A percentile compares a stretch with the other conserved stretches of the same genome.
Conservation (phyloP, 1,284 basidiomycete genomes). For the Thelephora terrestris region DNA sequence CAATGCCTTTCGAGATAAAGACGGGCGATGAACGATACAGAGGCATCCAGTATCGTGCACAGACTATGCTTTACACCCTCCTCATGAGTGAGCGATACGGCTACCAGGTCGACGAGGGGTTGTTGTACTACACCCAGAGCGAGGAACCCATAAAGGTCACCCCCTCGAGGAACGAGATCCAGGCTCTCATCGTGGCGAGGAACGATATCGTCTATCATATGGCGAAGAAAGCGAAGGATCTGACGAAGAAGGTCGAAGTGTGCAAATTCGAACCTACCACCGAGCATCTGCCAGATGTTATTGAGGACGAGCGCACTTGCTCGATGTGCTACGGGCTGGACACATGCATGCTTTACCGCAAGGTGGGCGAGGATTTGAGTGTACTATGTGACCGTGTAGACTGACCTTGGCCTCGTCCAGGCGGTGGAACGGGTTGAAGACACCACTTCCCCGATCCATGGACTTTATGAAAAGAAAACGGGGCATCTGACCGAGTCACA, state of each 20-base stretch:
- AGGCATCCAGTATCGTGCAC: conserved; percentile 89
- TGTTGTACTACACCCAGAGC: conserved; percentile 91
- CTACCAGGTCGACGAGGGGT: conserved; percentile 56
- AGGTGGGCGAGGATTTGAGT: conserved; percentile 35
- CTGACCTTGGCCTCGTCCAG: conserved; percentile 27
- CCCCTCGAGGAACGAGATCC: conserved; percentile 71
- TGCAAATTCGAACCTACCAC: conserved; percentile 33
- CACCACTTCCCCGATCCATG: conserved; percentile 57
- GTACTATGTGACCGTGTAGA: conserved; percentile 2
- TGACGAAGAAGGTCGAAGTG: conserved; percentile 6
- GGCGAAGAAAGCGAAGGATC: conserved; percentile 15
- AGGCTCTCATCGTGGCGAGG: conserved; percentile 71
- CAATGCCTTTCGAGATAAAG: conserved; percentile 91
- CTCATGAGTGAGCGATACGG: conserved; percentile 88
- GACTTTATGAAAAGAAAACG: conserved; percentile 73
- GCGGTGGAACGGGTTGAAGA: conserved; percentile 60
- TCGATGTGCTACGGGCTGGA: conserved; percentile 77
- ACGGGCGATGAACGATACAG: conserved; percentile 52
- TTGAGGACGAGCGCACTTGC: conserved; percentile 77
- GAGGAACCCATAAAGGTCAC: conserved; percentile 82
- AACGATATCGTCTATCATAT: conserved; percentile 84
- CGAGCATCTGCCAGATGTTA: conserved; percentile 61
- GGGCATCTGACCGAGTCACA: conserved; percentile 67
- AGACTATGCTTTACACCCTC: conserved; percentile 96
- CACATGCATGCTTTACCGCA: conserved; percentile 90